Conservation (phyloP, 2,329 filamentous ascomycete genomes). For the Penicillium psychrosexuale region DNA sequence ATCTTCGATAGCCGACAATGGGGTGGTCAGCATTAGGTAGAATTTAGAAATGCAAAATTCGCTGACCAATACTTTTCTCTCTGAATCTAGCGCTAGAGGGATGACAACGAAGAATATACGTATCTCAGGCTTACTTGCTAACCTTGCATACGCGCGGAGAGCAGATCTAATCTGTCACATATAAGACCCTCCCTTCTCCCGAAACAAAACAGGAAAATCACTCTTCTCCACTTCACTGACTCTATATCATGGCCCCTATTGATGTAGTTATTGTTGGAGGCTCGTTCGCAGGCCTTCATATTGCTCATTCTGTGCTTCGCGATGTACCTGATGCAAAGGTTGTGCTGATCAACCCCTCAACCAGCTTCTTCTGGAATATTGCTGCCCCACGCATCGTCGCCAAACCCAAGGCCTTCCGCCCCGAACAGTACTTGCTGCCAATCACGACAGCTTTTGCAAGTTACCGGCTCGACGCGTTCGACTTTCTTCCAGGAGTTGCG, state of each 20-base stretch:
- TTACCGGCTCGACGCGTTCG: conserved; percentile 48
- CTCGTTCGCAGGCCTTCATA: conserved; percentile 35
- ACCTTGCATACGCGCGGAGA: neutral
- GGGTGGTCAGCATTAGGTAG: neutral
- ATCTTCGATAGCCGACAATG: neutral
- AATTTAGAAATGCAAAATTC: neutral
- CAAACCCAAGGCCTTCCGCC: conserved; percentile 47
- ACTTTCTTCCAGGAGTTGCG: conserved; percentile 52
- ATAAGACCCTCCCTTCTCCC: conserved; percentile 9
- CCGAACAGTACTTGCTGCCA: conserved; percentile 50
- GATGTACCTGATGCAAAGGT: conserved; percentile 43
- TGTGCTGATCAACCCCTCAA: conserved; percentile 53
- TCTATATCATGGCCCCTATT: conserved; percentile 17
- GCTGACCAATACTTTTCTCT: neutral
- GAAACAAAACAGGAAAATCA: neutral
- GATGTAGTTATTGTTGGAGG: conserved; percentile 39
- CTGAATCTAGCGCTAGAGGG: neutral
- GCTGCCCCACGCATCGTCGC: conserved; percentile 54
- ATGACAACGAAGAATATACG: neutral
- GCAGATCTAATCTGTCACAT: neutral
- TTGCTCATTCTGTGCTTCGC: conserved; percentile 40
- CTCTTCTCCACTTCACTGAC: neutral
- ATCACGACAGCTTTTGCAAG: conserved; percentile 51
- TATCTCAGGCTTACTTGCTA: neutral
- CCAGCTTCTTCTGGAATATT: conserved; percentile 53